Evolutionary conservation across 179 eudicot genomes (phyloP), one percentile per base, ranked within the genome.

Genomic region (Actinidia arguta): DNA sequence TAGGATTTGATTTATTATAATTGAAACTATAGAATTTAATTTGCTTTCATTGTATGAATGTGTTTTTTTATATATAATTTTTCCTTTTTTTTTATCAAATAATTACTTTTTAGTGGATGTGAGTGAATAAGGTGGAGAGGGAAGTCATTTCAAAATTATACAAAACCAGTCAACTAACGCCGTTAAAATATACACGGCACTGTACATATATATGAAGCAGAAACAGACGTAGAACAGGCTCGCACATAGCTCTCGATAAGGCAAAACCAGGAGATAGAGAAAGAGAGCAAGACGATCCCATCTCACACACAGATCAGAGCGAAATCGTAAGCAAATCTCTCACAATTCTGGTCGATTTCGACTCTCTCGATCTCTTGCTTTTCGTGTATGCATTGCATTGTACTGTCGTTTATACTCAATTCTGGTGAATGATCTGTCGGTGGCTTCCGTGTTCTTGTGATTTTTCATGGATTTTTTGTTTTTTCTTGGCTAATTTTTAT

Each of bases 101-200:
- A n/a, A n/a, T n/a, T n/a, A n/a, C n/a, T n/a, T n/a, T n/a, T n/a
- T n/a, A n/a, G n/a, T n/a, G n/a, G n/a, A n/a, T n/a, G n/a, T n/a
- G n/a, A n/a, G n/a, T n/a, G n/a, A n/a, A n/a, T n/a, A n/a, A n/a
- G n/a, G n/a, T n/a, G n/a, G n/a, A n/a, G n/a, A n/a, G n/a, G n/a
- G n/a, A n/a, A n/a, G n/a, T n/a, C n/a, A n/a, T n/a, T 76, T 75
- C 78, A 75, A 75, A 74, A 75, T 75, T 18, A 55, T 31, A 7
- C 3, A 31, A 25, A 44, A 70, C 2, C 68, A 51, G 68, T 59
- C 36, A 39, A 42, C 36, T 76, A 58, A 59, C 79, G 64, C 64
- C 79, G 79, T 76, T 46, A 56, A 76, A 12, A 13, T 22, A 76
- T 22, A 76, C 51, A 39, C 51, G 20, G 48, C 67, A 58, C 55